Evolutionary conservation across 1,284 basidiomycete genomes (phyloP).

Genomic region (Cutaneotrichosporon sp.): DNA sequence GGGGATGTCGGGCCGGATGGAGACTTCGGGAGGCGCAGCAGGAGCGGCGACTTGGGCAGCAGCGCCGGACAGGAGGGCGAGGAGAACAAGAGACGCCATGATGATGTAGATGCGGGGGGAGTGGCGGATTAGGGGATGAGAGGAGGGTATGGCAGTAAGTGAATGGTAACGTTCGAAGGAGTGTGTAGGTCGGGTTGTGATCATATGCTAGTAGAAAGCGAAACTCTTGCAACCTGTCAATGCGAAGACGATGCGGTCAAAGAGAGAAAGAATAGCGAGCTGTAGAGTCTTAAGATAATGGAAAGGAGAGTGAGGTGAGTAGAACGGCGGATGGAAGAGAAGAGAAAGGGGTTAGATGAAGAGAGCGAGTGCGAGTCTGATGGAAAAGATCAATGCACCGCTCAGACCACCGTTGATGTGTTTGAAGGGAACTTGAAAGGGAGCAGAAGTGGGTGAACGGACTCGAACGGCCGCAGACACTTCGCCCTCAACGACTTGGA

Average conservation of each 20-base stretch:
- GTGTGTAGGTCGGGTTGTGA: background rate
- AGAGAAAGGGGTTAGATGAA: background rate
- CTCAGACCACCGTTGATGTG: too few relatives aligned
- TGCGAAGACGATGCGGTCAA: background rate
- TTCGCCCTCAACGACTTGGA: too few relatives aligned
- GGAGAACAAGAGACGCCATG: slow-evolving; percentile 6
- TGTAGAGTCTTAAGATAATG: background rate
- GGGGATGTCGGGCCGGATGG: slow-evolving; percentile 29
- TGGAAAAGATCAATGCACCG: too few relatives aligned
- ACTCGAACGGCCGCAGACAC: too few relatives aligned
- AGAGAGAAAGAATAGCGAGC: background rate
- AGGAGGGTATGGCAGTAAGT: too few relatives aligned
- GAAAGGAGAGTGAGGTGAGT: background rate
- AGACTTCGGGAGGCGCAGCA: slow-evolving; percentile 3
- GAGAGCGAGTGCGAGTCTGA: too few relatives aligned
- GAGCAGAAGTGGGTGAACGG: too few relatives aligned
- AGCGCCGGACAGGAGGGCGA: slow-evolving; percentile 19
- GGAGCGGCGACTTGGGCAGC: slow-evolving; percentile 13
- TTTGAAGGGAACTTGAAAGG: too few relatives aligned
- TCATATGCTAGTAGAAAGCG: background rate
- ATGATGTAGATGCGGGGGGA: background rate
- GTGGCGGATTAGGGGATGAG: background rate
- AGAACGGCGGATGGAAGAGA: slow-evolving; percentile 2
- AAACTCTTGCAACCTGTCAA: background rate
- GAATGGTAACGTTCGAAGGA: background rate